Evolutionary conservation across 441 rosid genomes (phyloP), one percentile per base, ranked within the genome.

Genomic region (Gossypium laxum): DNA sequence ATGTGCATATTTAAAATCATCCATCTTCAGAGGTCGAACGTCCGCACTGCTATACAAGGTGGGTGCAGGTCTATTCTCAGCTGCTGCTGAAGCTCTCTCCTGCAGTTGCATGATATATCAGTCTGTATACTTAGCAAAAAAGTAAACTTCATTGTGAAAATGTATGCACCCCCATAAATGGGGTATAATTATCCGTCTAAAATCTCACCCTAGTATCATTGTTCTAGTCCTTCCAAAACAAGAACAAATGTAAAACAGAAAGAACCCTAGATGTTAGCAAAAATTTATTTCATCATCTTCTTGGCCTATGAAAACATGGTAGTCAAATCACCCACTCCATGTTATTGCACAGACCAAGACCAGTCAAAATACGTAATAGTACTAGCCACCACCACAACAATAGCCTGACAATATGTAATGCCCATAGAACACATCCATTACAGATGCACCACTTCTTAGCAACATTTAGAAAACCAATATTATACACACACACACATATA

Each of bases 1-100:
- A 75, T 95, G 99, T 4, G 99, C 96, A 62, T 54, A 85, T 82
- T 72, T 91, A 75, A 95, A 89, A 80, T 95, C 99, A 1, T 85
- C 93, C 90, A 88, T 85, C 78, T 85, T 88, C 72, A 95, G 75
- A 28, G 93, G 73, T 22, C 98, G 99, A 34, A 95, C 41, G 48
- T 95, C 96, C 1, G 85, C 41, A 74, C 97, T 88, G 87, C 84
- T 77, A 64, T 92, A 86, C 77, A 95, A 80, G 48, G 86, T 11
- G 28, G 99, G 98, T 51, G 78, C 24, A 4, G 96, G 84, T 80
- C 79, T 89, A 72, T 76, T 87, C 74, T 92, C 98, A 2, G 89
- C 78, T 78, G 86, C 15, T 4, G 99, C 96, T 51, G 14, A 67
- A 43, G 77, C 74, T 77, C 74, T 89, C 82, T 95, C 99, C 99